Percentiles rank a stretch among this genome's conserved stretches.
These are phyloP conservation scores for Blakeslea trispora DNA, from an alignment of 371 early-diverging fungal genomes.

Conservation along the genomic window DNA sequence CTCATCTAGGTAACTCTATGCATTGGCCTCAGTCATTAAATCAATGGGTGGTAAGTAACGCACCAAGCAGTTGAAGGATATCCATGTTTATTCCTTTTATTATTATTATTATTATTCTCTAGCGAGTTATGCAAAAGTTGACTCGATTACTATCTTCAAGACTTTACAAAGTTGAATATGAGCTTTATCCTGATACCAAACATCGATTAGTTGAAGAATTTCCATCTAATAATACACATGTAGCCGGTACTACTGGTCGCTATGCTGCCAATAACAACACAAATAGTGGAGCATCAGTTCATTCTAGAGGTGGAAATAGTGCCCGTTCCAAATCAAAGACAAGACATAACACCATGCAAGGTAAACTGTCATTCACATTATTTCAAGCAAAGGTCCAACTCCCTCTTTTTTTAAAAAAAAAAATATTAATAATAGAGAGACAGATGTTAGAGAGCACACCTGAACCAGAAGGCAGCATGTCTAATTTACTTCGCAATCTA, in stretches of 20 bases:
- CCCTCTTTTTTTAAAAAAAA: no score
- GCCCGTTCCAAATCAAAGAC: neutral
- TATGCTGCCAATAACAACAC: neutral
- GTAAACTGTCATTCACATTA: no score
- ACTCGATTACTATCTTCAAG: slow-evolving; percentile 53
- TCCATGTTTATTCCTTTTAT: no score
- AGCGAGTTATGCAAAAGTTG: slow-evolving; percentile 61
- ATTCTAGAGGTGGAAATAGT: slow-evolving; percentile 15
- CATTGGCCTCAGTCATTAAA: slow-evolving; percentile 55
- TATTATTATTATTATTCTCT: neutral
- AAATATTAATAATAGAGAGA: no score
- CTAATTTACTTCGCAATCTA: slow-evolving; percentile 27
- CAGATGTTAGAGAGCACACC: slow-evolving; percentile 4
- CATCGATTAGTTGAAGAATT: slow-evolving; percentile 17
- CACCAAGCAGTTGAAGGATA: no score
- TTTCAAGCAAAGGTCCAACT: neutral
- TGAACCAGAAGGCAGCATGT: slow-evolving; percentile 32
- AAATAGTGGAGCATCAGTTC: neutral
- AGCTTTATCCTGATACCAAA: slow-evolving; percentile 22
- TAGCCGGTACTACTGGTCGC: neutral
- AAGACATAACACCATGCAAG: slow-evolving; percentile 28
- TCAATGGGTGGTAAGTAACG: slow-evolving; percentile 60
- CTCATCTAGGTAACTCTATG: slow-evolving; percentile 45
- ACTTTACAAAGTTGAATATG: slow-evolving; percentile 58
- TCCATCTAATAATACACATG: neutral